Base-by-base conservation (phyloP, 768 basidiomycete species). In the Leucosporidium scottii region DNA sequence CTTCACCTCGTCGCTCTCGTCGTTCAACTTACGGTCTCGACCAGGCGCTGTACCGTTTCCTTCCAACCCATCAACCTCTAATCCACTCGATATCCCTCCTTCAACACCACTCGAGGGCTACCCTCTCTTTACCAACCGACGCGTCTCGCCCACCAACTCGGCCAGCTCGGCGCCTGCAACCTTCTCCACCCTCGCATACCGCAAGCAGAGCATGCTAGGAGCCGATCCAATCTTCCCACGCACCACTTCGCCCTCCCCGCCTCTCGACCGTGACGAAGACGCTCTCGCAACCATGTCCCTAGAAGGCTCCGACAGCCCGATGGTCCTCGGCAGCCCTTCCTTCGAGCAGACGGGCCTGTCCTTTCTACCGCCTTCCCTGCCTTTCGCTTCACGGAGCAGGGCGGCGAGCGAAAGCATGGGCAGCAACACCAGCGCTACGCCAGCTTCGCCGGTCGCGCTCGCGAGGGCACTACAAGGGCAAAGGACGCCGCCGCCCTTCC, bases 401-500 rank as follows among this genome's bases (percentile, higher is more conserved):
- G 23, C 21, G 23, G 57, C 57, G 23, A 54, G 53, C 53, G 53
- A 54, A 4, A 30, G 27, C 27, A 54, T 54, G 53, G 53, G 53
- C 17, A 44, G 49, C 49, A 60, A 65, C 27, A 36, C 6, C 34
- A 44, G 15, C 39, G 39, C 3, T 44, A 44, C 39, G 7, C 70
- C 70, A 0, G 66, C 70, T 1, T 65, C 64, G 8, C 70, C 70
- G 23, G 67, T 71, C 48, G 62, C 66, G 1, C 47, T 71, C 49
- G 70, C 70, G 0, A 63, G 70, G 9, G 70, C 70, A 4, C 58
- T 71, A 0, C 64, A 65, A 27, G 66, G 66, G 0, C 66, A 68
- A 44, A 67, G 67, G 58, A 71, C 70, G 1, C 70, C 70, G 6
- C 70, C 70, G 53, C 66, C 70, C 7, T 56, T 71, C 17, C 58